A percentile compares a stretch with the other conserved stretches of the same genome.
Evolutionary conservation across 2,329 filamentous ascomycete species (phyloP).

Genomic region (Torrubiellomyces zombiae): DNA sequence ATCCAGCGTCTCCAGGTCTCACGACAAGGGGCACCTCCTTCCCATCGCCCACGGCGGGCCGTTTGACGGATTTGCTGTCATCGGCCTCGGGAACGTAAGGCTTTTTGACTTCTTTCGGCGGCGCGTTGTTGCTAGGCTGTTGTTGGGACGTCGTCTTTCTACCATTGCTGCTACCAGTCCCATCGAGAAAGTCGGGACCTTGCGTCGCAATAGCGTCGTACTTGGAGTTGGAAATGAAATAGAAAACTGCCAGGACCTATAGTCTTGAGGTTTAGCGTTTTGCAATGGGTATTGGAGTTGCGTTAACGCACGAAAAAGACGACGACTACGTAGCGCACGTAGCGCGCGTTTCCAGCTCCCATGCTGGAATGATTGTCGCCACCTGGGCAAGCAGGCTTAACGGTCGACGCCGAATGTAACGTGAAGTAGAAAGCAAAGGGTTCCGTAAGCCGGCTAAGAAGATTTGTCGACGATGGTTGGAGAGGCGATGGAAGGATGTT

Average conservation of each 20-base stretch:
- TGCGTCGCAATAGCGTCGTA: conserved; percentile 27
- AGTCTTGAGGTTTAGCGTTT: no score
- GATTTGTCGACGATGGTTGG: no score
- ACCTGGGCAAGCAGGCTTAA: no score
- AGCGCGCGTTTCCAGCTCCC: conserved; percentile 57
- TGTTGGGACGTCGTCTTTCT: no score
- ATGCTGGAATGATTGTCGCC: conserved; percentile 19
- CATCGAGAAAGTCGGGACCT: no score
- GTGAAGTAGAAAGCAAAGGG: no score
- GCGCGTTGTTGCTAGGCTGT: conserved; percentile 6
- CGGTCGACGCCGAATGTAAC: no score
- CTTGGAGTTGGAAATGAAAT: conserved; percentile 54
- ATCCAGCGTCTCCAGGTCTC: conserved; percentile 34
- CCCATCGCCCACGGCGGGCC: conserved; percentile 9
- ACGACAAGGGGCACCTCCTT: conserved; percentile 32
- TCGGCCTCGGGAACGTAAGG: conserved; percentile 8
- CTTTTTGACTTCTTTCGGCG: no score
- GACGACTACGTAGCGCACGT: conserved; percentile 63
- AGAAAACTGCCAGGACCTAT: conserved; percentile 54
- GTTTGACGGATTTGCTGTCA: conserved; percentile 10
- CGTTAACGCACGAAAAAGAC: conserved; percentile 68
- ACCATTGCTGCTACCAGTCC: no score
- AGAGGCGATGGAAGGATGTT: no score
- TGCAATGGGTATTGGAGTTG: no score
- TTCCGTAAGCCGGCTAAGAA: no score